Evolutionary conservation across 805 yeast species (phyloP), one percentile per base, ranked within the genome.

Genomic region (Kuraishia hungarica): DNA sequence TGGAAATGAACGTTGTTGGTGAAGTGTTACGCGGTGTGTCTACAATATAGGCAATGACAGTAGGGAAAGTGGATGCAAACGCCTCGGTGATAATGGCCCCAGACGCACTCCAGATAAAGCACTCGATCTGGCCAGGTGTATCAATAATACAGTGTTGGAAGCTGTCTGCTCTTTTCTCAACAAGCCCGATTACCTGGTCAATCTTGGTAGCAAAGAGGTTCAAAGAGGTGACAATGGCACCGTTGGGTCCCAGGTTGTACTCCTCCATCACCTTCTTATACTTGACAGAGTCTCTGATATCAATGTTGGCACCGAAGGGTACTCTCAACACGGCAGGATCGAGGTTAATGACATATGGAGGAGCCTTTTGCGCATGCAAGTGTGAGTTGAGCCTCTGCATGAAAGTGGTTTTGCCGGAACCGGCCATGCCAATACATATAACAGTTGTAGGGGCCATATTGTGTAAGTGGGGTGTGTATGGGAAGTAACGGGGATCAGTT

Each of bases 91-190:
- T 87, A 59, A 94, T 94, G 22, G 97, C 81, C 13, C 99, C 99
- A 22, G 97, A 88, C 0, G 99, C 99, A 51, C 96, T 86, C 99
- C 99, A 94, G 49, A 94, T 91, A 68, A 94, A 94, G 73, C 97
- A 92, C 71, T 94, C 99, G 59, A 94, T 94, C 71, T 94, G 99
- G 13, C 99, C 99, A 0, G 99, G 99, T 1, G 99, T 94, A 71
- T 94, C 99, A 53, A 93, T 82, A 43, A 94, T 85, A 60, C 92
- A 88, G 67, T 91, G 86, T 21, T 82, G 70, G 60, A 77, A 77
- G 54, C 72, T 68, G 22, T 75, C 78, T 1, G 84, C 73, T 61
- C 93, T 82, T 65, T 91, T 90, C 64, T 91, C 96, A 21, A 93
- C 87, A 46, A 94, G 74, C 46, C 81, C 79, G 52, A 94, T 84